Evolutionary conservation across 1,139 yeast genomes (phyloP), one percentile per base, ranked within the genome.

Genomic region (Taphrina wiesneri): DNA sequence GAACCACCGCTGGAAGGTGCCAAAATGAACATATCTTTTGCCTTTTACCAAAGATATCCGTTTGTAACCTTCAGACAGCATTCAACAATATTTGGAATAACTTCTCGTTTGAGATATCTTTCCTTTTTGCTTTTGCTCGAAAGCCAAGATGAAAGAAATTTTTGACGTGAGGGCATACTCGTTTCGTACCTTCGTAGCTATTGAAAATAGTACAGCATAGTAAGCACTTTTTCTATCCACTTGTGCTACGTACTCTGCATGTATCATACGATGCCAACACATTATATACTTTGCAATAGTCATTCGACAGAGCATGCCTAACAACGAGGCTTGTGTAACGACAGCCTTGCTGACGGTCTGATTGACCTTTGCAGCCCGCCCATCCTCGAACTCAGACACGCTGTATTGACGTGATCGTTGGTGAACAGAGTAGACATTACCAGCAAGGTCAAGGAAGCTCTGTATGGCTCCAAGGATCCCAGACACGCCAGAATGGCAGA

Each of bases 1-100:
- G 28, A 45, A 28, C 54, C 54, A 43, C 34, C 34, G 52, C 45
- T 28, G 45, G 62, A 56, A 45, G 62, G 61, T 53, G 65, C 61
- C 64, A 60, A 60, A 62, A 53, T 51, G 65, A 62, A 53, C 65
- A 62, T 62, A 62, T 54, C 65, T 54, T 53, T 62, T 62, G 65
- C 65, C 64, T 60, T 60, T 60, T 60, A 60, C 64, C 64, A 60
- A 60, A 60, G 64, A 60, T 60, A 60, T 60, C 64, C 64, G 64
- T 60, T 60, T 60, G 64, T 60, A 60, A 53, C 64, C 57, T 53
- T 53, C 57, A 60, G 49, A 60, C 47, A 39, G 51, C 64, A 60
- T 60, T 39, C 57, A 26, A 19, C 64, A 60, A 51, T 60, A 60
- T 60, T 60, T 60, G 64, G 64, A 60, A 43, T 25, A 21, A 26